A percentile compares a stretch with the other conserved stretches of the same genome.
phyloP scores from a whole-genome alignment of 2,329 filamentous ascomycete species.

The Pyrenochaeta sp. region DNA sequence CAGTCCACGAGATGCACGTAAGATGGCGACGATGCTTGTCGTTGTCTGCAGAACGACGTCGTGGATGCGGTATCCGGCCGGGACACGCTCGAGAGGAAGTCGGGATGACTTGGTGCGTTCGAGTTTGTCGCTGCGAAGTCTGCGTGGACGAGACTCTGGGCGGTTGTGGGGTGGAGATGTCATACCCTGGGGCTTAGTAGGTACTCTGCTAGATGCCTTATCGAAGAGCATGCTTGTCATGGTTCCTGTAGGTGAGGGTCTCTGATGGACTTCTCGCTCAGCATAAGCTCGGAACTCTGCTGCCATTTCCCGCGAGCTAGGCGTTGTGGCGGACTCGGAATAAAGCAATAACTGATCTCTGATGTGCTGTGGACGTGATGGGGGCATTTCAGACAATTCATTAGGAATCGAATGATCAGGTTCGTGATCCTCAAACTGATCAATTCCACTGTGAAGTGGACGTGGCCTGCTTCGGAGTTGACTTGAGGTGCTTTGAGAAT shows the following conservation, averaged over 20 bases:
- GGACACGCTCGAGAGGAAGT: slow-evolving; percentile 50
- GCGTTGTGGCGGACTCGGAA: not conserved
- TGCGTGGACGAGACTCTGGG: not conserved
- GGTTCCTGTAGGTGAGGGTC: not conserved
- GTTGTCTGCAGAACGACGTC: slow-evolving; percentile 15
- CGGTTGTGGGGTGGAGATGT: slow-evolving; percentile 1
- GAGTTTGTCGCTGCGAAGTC: slow-evolving; percentile 15
- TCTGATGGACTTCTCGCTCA: slow-evolving; percentile 2
- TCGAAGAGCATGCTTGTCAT: not conserved
- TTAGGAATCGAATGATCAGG: not conserved
- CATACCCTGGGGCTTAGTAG: too few species aligned
- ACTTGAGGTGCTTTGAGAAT: not conserved
- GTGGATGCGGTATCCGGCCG: slow-evolving; percentile 35
- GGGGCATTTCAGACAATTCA: slow-evolving; percentile 5
- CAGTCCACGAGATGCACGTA: slow-evolving; percentile 18
- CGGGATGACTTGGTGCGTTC: slow-evolving; percentile 45
- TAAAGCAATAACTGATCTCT: not conserved
- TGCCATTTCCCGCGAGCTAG: slow-evolving; percentile 1
- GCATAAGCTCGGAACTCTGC: slow-evolving; percentile 13
- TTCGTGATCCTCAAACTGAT: too few species aligned
- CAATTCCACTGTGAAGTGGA: not conserved
- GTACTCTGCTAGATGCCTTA: too few species aligned
- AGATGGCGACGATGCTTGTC: slow-evolving; percentile 8
- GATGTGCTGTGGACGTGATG: not conserved
- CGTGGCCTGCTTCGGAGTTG: not conserved